Evolutionary conservation across 805 yeast species (phyloP).

Genomic region (Wickerhamiella siamensis): DNA sequence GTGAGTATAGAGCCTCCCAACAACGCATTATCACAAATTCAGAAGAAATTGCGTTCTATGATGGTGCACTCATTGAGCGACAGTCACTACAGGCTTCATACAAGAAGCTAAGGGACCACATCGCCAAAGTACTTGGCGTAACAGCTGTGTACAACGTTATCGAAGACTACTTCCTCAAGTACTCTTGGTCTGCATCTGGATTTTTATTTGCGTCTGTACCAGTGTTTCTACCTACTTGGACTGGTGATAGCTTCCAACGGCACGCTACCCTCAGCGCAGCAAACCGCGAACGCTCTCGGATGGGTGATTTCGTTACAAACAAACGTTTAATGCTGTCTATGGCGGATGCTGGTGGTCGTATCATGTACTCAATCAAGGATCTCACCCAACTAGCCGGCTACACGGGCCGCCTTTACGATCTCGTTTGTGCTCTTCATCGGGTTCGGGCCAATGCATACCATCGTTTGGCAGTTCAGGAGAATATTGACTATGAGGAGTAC

Average conservation of each 20-base stretch:
- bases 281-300: slow-evolving; percentile 30
- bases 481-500: slow-evolving; percentile 12
- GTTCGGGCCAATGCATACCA: slow-evolving; percentile 44
- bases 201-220: slow-evolving; percentile 83
- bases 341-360: slow-evolving; percentile 89
- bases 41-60: slow-evolving; percentile 89
- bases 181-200: slow-evolving; percentile 94
- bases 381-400: slow-evolving; percentile 82
- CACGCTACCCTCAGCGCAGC: slow-evolving; percentile 10
- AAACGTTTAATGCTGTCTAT: slow-evolving; percentile 78
- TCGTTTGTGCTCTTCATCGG: slow-evolving; percentile 64
- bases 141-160: slow-evolving; percentile 56
- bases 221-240: slow-evolving; percentile 45
- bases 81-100: slow-evolving; percentile 47
- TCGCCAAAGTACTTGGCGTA: slow-evolving; percentile 38
- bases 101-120: slow-evolving; percentile 39
- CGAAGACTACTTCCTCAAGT: slow-evolving; percentile 79
- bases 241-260: slow-evolving; percentile 7
- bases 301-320: slow-evolving; percentile 81
- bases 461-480: slow-evolving; percentile 4
- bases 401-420: slow-evolving; percentile 68
- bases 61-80: slow-evolving; percentile 72
- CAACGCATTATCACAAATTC: slow-evolving; percentile 72
- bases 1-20: slow-evolving; percentile 77
- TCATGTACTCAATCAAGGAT: slow-evolving; percentile 90